A percentile compares a stretch with the other conserved stretches of the same genome.
Conservation (phyloP, 2,329 filamentous ascomycete species). For the Ceratocystis cacaofunesta region DNA sequence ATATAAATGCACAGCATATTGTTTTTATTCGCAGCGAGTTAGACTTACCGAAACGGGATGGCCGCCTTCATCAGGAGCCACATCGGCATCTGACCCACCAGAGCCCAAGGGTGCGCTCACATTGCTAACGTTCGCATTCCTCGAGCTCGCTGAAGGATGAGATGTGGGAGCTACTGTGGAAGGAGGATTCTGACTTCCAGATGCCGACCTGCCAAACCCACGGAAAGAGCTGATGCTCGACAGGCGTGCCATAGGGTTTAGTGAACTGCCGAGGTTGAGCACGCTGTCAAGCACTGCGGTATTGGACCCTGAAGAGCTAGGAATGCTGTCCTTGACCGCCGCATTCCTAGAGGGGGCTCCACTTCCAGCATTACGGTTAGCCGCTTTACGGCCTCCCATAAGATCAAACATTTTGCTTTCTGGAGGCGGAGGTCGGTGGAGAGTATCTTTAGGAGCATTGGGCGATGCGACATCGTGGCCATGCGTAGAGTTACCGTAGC, state of each 20-base stretch:
- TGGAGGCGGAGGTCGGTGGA: conserved; percentile 22
- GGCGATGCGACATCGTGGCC: neutral
- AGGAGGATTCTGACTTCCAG: conserved; percentile 18
- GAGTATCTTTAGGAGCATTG: neutral
- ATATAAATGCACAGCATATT: too few species aligned
- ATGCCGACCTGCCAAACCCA: conserved; percentile 50
- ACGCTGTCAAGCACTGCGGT: conserved; percentile 65
- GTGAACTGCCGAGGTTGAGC: conserved; percentile 60
- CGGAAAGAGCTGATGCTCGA: conserved; percentile 59
- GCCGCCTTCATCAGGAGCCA: conserved; percentile 30
- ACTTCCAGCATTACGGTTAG: conserved; percentile 40
- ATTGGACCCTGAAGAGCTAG: conserved; percentile 23
- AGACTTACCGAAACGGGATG: conserved; percentile 42
- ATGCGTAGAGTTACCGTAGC: conserved; percentile 30
- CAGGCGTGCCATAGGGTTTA: conserved; percentile 66
- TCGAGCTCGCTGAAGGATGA: neutral
- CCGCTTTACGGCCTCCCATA: conserved; percentile 47
- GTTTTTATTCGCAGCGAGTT: neutral
- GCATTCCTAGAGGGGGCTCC: conserved; percentile 39
- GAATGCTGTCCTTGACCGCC: conserved; percentile 22
- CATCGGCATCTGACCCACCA: neutral
- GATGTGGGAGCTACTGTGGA: neutral
- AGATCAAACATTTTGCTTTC: conserved; percentile 58
- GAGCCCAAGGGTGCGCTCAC: neutral
- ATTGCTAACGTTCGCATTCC: neutral